Evolutionary conservation across 2,329 filamentous ascomycete species (phyloP), one percentile per base, ranked within the genome.

Genomic region (Diaporthe destruens): DNA sequence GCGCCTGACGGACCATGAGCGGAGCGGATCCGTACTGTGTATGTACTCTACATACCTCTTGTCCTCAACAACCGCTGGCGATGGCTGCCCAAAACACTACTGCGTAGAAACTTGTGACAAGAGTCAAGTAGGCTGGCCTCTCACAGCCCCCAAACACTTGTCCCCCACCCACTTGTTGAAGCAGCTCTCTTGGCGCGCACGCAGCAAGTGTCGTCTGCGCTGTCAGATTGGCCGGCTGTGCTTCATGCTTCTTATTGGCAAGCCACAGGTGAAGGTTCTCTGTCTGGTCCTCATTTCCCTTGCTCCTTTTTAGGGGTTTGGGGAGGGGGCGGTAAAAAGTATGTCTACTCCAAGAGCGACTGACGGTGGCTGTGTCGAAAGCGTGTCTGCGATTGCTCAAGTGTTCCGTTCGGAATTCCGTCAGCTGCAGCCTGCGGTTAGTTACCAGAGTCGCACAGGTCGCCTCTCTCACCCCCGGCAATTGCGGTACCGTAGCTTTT

Each of bases 61-160:
- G 7, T 6, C 44, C 44, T 47, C 44, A 36, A 39, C 44, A 23
- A 36, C 59, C 39, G 42, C 44, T 66, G 44, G n/a, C 32, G 12
- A 53, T 66, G 61, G 56, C 61, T 66, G 61, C 61, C 61, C 47
- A 66, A 49, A n/a, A 66, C 61, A 53, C 61, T n/a, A 42, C 39
- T 16, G 39, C 39, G 39, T 18, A 51, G n/a, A 9, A 20, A 39
- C 32, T 47, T 53, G 61, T 66, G 47, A 53, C 61, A 36, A 23
- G 14, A 39, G 47, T 53, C 32, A 53, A 66, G 44, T 8, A 5
- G 61, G 61, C 32, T 66, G 44, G 61, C 61, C 61, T 66, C 61
- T 53, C 61, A 66, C 32, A 66, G 61, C 61, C 47, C 61, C 61
- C 32, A 66, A 53, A 53, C 61, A 53, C 16, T n/a, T n/a, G 20